Evolutionary conservation across 768 basidiomycete species (phyloP).

Genomic region (Tulasnella sp.): DNA sequence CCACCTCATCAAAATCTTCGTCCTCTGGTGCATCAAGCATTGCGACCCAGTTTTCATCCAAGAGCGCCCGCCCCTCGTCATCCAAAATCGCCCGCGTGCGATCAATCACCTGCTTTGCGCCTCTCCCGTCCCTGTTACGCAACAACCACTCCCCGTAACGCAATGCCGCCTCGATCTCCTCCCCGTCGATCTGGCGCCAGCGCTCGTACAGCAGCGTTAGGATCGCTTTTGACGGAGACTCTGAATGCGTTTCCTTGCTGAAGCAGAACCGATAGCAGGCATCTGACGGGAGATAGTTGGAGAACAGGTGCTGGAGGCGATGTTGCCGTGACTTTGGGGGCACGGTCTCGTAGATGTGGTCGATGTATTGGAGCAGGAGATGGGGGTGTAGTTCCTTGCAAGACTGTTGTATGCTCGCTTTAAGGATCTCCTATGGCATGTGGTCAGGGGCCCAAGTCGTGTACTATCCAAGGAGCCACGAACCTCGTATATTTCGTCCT

Average conservation of each 20-base stretch:
- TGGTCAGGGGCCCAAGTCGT: not conserved
- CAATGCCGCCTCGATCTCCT: constrained; percentile 8
- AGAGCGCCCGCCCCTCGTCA: not conserved
- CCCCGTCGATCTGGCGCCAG: constrained; percentile 14
- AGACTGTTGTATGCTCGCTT: constrained; percentile 38
- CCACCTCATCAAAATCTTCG: not conserved
- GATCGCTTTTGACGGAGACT: not conserved
- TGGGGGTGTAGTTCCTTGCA: constrained; percentile 2
- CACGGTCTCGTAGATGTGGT: not conserved
- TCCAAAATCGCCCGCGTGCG: constrained; percentile 8
- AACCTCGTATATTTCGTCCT: constrained; percentile 25
- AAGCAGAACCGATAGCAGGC: constrained; percentile 8
- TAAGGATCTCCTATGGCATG: constrained; percentile 36
- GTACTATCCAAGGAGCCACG: not conserved
- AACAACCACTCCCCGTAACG: constrained; percentile 16
- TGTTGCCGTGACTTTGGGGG: not conserved
- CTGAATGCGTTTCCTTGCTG: constrained; percentile 3
- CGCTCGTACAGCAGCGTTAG: constrained; percentile 17
- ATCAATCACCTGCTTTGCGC: constrained; percentile 16
- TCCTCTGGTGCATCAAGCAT: not conserved
- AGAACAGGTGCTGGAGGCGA: not conserved
- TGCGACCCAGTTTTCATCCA: constrained; percentile 14
- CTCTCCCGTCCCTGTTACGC: constrained; percentile 11
- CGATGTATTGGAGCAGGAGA: constrained; percentile 7
- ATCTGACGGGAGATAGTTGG: constrained; percentile 1